Percentiles rank a stretch among this genome's conserved stretches.
Evolutionary conservation across 306 rosid species (phyloP).

Genomic region (Gastrolobium villosum): DNA sequence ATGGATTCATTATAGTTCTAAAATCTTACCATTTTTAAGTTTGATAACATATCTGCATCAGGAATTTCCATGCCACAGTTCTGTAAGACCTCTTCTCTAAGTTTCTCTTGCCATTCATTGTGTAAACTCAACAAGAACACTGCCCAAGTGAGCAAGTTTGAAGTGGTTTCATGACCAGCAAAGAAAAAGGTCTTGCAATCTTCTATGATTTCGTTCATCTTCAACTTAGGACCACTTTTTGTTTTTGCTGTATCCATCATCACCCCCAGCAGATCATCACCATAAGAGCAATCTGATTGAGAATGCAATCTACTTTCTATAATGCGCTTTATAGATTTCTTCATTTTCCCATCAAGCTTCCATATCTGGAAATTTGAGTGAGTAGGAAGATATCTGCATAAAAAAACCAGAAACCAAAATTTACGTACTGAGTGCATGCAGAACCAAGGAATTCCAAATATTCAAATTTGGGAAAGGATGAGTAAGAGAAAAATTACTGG

Average conservation of each 20-base stretch:
- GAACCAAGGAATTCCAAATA: not conserved
- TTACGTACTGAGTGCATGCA: not conserved
- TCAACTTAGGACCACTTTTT: conserved; percentile 29
- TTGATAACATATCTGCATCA: conserved; percentile 41
- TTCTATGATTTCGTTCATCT: conserved; percentile 43
- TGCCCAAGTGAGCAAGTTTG: conserved; percentile 49
- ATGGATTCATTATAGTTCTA: not conserved
- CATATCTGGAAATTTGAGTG: conserved; percentile 44
- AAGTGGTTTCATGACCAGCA: conserved; percentile 55
- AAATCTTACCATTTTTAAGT: conserved; percentile 45
- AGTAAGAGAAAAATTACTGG: conserved; percentile 45
- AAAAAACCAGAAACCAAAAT: not conserved
- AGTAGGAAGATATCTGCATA: conserved; percentile 52
- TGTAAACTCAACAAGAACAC: conserved; percentile 43
- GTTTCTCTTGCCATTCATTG: conserved; percentile 50
- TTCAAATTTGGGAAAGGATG: not conserved
- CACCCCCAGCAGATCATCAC: conserved; percentile 50
- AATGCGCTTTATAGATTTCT: conserved; percentile 27
- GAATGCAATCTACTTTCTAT: conserved; percentile 46
- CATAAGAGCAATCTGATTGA: conserved; percentile 17
- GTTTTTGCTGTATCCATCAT: conserved; percentile 42
- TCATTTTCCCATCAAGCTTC: conserved; percentile 51
- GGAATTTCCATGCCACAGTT: conserved; percentile 44
- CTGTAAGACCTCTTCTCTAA: conserved; percentile 46
- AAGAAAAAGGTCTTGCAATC: conserved; percentile 56